Base-by-base conservation (phyloP, 2,329 filamentous ascomycete genomes). In the Apiospora kogelbergensis region DNA sequence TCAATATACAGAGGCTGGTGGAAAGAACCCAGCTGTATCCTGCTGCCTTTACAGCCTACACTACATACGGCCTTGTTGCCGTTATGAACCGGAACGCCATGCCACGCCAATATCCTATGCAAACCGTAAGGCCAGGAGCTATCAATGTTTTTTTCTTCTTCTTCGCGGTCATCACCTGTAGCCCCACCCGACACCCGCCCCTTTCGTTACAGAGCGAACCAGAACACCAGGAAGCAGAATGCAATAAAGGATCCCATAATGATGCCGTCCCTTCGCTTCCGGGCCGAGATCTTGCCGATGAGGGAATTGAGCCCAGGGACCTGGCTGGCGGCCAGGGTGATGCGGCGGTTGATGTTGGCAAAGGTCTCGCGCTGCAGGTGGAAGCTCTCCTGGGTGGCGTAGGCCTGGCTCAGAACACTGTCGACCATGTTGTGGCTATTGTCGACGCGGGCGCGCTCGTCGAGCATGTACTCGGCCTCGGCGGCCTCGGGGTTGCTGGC, bases 391-490 rank as follows among this genome's bases (percentile, higher is more conserved):
- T 97, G 97, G 67, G 98, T 94, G 13, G 95, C 95, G 82, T 99
- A 99, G 9, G 96, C 96, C 84, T 98, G 96, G 78, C 92, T 95
- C 70, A 99, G 85, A 42, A 99, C 94, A 71, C 89, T 92, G 80
- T 99, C 96, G 64, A 94, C 91, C 85, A 97, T 90, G 74, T 89
- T 92, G 81, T 98, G 92, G 76, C 93, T 97, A 78, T 94, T 91
- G 78, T 99, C 96, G 77, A 99, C 89, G 72, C 93, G 89, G 71
- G 86, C 84, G 66, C 96, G 88, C 86, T 99, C 96, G 75, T 93
- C 92, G 37, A 99, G 87, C 95, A 99, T 98, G 84, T 98, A 99
- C 71, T 99, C 95, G 63, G 94, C 94, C 82, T 98, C 96, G 68
- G 91, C 92, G 2, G 90, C 90, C 74, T 89, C 92, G 10, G 93